phyloP scores from a whole-genome alignment of 345 rosid species.

The Linum tenue region DNA sequence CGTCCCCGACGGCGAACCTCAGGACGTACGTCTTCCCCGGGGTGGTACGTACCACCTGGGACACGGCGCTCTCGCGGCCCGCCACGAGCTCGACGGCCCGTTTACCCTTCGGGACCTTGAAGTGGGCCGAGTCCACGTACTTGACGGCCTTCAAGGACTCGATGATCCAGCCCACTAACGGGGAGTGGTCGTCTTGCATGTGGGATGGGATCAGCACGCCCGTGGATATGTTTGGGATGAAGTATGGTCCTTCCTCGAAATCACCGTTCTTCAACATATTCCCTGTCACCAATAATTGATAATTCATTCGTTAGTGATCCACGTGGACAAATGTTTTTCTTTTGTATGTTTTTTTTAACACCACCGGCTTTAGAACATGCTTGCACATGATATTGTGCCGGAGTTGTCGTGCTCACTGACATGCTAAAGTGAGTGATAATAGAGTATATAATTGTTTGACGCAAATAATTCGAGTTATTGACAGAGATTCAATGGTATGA shows the following conservation, averaged over 20 bases:
- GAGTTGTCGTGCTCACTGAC: too few relatives aligned
- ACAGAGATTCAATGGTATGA: background rate
- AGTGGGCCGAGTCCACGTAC: background rate
- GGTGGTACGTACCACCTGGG: background rate
- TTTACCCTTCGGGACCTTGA: background rate
- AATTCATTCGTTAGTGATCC: background rate
- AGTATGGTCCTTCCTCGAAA: conserved; percentile 1
- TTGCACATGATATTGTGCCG: too few relatives aligned
- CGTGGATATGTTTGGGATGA: background rate
- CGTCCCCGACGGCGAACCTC: background rate
- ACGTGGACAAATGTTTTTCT: background rate
- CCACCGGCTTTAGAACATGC: background rate
- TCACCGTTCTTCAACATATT: conserved; percentile 1
- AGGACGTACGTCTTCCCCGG: conserved; percentile 4
- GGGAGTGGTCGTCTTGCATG: conserved; percentile 1
- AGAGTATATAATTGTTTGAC: too few relatives aligned
- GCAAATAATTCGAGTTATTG: background rate
- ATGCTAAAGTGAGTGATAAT: too few relatives aligned
- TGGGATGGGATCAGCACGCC: conserved; percentile 3
- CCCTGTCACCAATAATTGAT: background rate
- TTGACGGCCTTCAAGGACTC: conserved; percentile 1
- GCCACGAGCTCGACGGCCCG: conserved; percentile 1
- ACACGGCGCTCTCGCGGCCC: background rate
- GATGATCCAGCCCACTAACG: background rate
- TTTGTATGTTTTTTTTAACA: too few relatives aligned